These are phyloP conservation scores for Penicillium polonicum DNA, from an alignment of 2,329 filamentous ascomycete genomes.

Conservation along the genomic window DNA sequence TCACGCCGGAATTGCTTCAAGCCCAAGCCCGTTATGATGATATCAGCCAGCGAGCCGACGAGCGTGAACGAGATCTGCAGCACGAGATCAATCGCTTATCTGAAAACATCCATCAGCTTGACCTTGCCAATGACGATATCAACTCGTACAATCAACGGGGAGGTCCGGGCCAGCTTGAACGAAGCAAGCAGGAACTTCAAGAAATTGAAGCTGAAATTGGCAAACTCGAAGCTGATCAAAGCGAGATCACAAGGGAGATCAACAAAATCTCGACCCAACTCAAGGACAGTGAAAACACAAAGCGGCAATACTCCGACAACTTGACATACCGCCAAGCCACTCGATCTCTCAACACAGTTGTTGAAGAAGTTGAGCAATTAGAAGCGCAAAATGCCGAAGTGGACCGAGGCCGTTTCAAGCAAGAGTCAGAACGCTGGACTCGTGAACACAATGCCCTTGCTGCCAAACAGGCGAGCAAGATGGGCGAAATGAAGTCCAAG, in stretches of 20 bases:
- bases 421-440: conserved; percentile 67
- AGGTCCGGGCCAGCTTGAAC: conserved; percentile 68
- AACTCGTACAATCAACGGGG: conserved; percentile 73
- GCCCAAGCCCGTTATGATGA: conserved; percentile 77
- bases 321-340: conserved; percentile 77
- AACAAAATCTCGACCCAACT: conserved; percentile 77
- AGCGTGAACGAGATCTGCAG: conserved; percentile 69
- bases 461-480: conserved; percentile 70
- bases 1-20: conserved; percentile 73
- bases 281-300: conserved; percentile 75
- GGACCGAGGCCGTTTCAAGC: conserved; percentile 72
- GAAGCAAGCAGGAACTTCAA: conserved; percentile 68
- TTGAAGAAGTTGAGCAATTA: conserved; percentile 69
- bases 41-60: conserved; percentile 66
- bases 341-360: conserved; percentile 65
- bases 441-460: conserved; percentile 66
- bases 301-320: conserved; percentile 86
- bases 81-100: conserved; percentile 69
- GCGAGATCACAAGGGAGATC: conserved; percentile 64
- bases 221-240: conserved; percentile 66
- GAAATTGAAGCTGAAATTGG: conserved; percentile 65
- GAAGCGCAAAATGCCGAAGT: conserved; percentile 77
- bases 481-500: conserved; percentile 78
- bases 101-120: conserved; percentile 74
- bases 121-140: conserved; percentile 73